phyloP scores from a whole-genome alignment of 192 early-diverging fungal genomes.

The Chytriomyces sp. region DNA sequence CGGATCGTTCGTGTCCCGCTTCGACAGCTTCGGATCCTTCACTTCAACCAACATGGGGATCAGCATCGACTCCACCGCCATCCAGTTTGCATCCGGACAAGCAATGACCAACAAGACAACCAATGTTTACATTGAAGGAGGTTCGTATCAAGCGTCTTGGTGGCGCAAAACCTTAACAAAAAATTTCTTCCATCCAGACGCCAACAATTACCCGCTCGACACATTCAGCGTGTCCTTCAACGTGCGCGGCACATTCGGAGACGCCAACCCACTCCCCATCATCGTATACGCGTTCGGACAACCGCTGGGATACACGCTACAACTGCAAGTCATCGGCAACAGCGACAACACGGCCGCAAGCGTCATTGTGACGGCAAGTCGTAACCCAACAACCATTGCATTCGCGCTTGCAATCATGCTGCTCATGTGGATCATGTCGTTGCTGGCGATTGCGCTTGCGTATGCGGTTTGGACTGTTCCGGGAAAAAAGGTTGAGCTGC shows the following conservation, averaged over 20 bases:
- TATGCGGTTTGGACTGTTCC: constrained; percentile 2
- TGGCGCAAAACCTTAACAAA: neutral
- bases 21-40: neutral
- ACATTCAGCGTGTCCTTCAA: constrained; percentile 1
- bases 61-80: neutral
- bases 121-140: constrained; percentile 5
- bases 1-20: neutral
- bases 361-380: neutral
- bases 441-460: constrained; percentile 15
- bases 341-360: constrained; percentile 8
- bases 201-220: constrained; percentile 12
- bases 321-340: neutral
- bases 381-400: neutral
- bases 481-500: constrained; percentile 15
- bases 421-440: constrained; percentile 14
- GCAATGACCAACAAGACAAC: constrained; percentile 1
- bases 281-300: neutral
- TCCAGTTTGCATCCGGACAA: neutral
- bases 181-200: neutral
- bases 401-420: constrained; percentile 16
- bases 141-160: neutral
- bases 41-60: neutral
- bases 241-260: constrained; percentile 5
- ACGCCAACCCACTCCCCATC: neutral
- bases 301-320: neutral